Conservation (phyloP, 805 yeast genomes). For the Starmerella roubikii region DNA sequence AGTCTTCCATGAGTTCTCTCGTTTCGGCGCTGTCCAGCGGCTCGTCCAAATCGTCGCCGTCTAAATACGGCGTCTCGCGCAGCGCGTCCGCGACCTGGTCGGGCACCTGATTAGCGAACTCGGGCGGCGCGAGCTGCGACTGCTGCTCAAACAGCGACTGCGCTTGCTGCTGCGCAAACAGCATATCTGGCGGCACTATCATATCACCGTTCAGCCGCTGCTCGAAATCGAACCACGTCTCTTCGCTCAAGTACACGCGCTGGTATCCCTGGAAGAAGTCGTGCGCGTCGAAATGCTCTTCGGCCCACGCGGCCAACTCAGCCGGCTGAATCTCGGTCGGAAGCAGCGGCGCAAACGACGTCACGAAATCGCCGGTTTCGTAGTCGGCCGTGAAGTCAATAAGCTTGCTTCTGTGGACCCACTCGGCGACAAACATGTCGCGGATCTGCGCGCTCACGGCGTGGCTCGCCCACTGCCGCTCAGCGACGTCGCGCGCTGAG, state of each 20-base stretch:
- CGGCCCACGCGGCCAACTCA: slow-evolving; percentile 25
- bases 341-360: slow-evolving; percentile 24
- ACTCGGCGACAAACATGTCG: slow-evolving; percentile 27
- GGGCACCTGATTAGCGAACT: slow-evolving; percentile 11
- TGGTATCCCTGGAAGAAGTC: slow-evolving; percentile 27
- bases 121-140: slow-evolving; percentile 9
- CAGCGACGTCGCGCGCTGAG: slow-evolving; percentile 19
- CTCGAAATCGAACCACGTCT: slow-evolving; percentile 29
- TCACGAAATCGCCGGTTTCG: slow-evolving; percentile 28
- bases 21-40: slow-evolving; percentile 17
- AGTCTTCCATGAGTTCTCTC: slow-evolving; percentile 19
- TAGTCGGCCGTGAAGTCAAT: slow-evolving; percentile 31
- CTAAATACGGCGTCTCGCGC: slow-evolving; percentile 1
- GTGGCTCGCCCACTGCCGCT: slow-evolving; percentile 25
- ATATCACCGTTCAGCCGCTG: slow-evolving; percentile 8
- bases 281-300: slow-evolving; percentile 23
- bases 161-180: slow-evolving; percentile 2
- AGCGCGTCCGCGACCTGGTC: slow-evolving; percentile 11
- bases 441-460: slow-evolving; percentile 29
- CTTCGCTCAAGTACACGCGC: slow-evolving; percentile 29
- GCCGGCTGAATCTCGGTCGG: slow-evolving; percentile 24
- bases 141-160: too few species aligned
- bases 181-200: too few species aligned
- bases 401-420: slow-evolving; percentile 25
- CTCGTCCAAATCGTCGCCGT: slow-evolving; percentile 28